These are phyloP conservation scores for Waltergamsia citrina DNA, from an alignment of 2,329 filamentous ascomycete species.

Conservation along the genomic window DNA sequence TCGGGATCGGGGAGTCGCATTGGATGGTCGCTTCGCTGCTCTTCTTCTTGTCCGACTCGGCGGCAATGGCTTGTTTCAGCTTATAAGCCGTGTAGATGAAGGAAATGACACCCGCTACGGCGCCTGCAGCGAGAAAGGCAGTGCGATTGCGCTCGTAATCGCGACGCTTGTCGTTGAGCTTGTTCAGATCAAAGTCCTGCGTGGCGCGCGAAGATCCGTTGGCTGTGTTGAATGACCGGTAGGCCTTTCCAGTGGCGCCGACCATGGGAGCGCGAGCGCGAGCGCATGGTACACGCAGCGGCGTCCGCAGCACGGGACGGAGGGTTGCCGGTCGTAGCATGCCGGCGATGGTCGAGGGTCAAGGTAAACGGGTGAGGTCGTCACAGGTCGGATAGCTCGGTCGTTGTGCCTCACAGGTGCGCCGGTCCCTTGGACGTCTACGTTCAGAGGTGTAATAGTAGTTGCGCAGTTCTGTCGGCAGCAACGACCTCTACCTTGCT, in stretches of 20 bases:
- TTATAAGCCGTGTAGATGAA: constrained; percentile 43
- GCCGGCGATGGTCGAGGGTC: not conserved
- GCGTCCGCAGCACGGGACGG: constrained; percentile 13
- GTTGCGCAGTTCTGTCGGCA: no score
- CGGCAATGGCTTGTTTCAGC: constrained; percentile 30
- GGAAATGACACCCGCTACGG: constrained; percentile 37
- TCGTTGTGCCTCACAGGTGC: no score
- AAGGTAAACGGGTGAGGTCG: not conserved
- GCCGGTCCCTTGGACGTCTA: no score
- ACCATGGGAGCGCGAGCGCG: not conserved
- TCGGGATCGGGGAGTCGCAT: constrained; percentile 26
- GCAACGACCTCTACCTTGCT: no score
- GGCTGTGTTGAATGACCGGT: constrained; percentile 18
- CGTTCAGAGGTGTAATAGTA: no score
- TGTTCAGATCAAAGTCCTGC: constrained; percentile 40
- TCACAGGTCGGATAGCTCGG: no score
- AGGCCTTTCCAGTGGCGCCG: no score
- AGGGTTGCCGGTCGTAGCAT: constrained; percentile 19
- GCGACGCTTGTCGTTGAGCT: constrained; percentile 32
- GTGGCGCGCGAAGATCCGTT: constrained; percentile 22
- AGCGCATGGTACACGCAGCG: not conserved
- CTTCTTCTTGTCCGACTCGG: constrained; percentile 20
- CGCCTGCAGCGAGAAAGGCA: constrained; percentile 41
- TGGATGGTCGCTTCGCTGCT: constrained; percentile 17
- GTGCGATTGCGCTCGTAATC: constrained; percentile 42